Conservation (phyloP, 2,329 filamentous ascomycete genomes). For the Aspergillus thermomutatus region DNA sequence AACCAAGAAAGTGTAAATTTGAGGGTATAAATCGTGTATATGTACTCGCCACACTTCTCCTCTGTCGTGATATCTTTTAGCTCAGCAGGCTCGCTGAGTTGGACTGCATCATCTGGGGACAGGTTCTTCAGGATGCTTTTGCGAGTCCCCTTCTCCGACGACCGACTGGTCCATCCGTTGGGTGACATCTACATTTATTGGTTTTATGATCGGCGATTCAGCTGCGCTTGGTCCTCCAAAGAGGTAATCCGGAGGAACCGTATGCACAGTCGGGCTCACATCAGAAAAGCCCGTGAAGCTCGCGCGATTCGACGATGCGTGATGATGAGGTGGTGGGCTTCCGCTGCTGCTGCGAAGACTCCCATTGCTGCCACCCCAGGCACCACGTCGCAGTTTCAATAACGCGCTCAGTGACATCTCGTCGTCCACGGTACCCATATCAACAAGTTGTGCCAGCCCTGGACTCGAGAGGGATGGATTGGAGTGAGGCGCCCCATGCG, state of each 20-base stretch:
- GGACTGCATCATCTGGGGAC: neutral
- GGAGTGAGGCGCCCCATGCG: constrained; percentile 48
- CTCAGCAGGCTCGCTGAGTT: neutral
- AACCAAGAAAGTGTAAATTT: neutral
- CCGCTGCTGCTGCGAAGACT: constrained; percentile 59
- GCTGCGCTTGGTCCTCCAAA: constrained; percentile 10
- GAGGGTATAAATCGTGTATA: neutral
- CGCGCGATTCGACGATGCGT: constrained; percentile 30
- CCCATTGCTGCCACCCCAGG: constrained; percentile 77
- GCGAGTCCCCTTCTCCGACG: neutral
- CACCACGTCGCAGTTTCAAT: constrained; percentile 67
- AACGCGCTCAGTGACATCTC: constrained; percentile 73
- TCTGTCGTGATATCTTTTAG: neutral
- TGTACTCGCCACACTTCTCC: neutral
- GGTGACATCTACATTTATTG: constrained; percentile 7
- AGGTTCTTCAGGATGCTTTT: neutral
- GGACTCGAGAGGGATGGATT: constrained; percentile 61
- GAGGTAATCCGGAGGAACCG: constrained; percentile 16
- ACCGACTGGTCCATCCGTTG: constrained; percentile 1
- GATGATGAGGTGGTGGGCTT: constrained; percentile 40
- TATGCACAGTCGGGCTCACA: constrained; percentile 25
- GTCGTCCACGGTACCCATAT: constrained; percentile 57
- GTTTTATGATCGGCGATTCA: constrained; percentile 15
- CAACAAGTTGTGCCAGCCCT: constrained; percentile 72
- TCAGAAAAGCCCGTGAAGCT: constrained; percentile 36